A percentile compares a stretch with the other conserved stretches of the same genome.
Conservation (phyloP, 306 rosid species). For the Dalbergia oliveri region DNA sequence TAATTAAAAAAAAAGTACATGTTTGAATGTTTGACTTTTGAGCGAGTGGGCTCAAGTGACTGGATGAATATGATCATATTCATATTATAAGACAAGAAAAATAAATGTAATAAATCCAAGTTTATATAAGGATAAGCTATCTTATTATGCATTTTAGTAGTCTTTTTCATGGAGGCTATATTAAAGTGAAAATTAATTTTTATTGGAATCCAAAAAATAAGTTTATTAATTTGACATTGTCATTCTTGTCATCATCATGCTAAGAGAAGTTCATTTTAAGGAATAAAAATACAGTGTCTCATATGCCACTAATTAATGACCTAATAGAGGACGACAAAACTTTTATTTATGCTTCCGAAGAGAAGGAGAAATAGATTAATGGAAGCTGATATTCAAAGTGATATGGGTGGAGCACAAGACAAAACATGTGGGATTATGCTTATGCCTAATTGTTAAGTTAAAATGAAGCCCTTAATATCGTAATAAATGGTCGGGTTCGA, state of each 20-base stretch:
- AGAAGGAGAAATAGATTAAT: slow-evolving; percentile 25
- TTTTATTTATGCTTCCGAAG: slow-evolving; percentile 36
- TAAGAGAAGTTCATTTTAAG: slow-evolving; percentile 36
- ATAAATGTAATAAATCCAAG: not conserved
- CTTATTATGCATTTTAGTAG: not conserved
- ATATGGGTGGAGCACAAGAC: slow-evolving; percentile 74
- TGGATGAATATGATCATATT: not conserved
- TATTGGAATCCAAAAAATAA: not conserved
- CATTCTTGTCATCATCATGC: slow-evolving; percentile 14
- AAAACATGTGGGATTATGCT: slow-evolving; percentile 69
- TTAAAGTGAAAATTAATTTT: not conserved
- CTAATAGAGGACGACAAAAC: slow-evolving; percentile 36
- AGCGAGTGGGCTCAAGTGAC: not conserved
- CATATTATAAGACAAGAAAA: not conserved
- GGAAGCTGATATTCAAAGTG: slow-evolving; percentile 45
- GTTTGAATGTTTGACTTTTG: not conserved
- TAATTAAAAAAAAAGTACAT: not conserved
- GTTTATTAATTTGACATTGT: slow-evolving; percentile 12
- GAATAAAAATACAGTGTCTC: slow-evolving; percentile 9
- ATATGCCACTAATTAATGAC: slow-evolving; percentile 20
- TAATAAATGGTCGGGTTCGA: slow-evolving; percentile 47
- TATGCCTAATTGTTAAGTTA: slow-evolving; percentile 9
- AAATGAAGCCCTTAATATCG: slow-evolving; percentile 33
- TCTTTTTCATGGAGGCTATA: not conserved
- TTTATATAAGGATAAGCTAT: not conserved